Evolutionary conservation across 352 stramenopile genomes (phyloP).

Genomic region (Phytophthora europaea): DNA sequence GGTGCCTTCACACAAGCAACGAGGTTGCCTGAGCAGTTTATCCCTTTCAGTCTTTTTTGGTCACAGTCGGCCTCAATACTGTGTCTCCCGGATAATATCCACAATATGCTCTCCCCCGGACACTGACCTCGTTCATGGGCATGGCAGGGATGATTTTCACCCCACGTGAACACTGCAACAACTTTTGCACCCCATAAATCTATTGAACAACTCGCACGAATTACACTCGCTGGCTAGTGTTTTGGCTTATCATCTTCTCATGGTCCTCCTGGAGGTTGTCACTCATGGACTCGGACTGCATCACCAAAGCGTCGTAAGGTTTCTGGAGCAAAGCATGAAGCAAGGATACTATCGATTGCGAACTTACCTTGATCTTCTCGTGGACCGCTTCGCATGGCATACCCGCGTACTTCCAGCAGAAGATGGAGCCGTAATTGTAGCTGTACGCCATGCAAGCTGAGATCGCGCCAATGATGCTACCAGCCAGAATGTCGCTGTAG

Average conservation of each 20-base stretch:
- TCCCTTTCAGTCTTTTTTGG: no score
- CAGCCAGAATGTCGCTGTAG: conserved; percentile 82
- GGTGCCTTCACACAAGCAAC: neutral
- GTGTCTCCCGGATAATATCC: no score
- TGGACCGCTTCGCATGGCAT: conserved; percentile 60
- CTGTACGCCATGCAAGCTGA: conserved; percentile 56
- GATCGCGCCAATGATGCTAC: conserved; percentile 64
- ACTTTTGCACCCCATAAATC: neutral
- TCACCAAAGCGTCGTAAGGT: neutral
- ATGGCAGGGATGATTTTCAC: no score
- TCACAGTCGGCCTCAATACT: no score
- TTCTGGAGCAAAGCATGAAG: conserved; percentile 1
- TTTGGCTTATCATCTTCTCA: conserved; percentile 22
- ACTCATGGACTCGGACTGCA: conserved; percentile 17
- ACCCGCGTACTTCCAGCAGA: conserved; percentile 61
- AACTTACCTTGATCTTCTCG: conserved; percentile 51
- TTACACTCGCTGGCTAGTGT: conserved; percentile 30
- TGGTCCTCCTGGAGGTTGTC: conserved; percentile 15
- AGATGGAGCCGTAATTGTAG: conserved; percentile 78
- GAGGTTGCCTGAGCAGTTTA: no score
- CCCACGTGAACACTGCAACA: neutral
- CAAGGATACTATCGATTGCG: neutral
- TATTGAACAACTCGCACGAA: conserved; percentile 1
- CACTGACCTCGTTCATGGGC: neutral
- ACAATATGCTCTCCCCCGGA: no score